These are phyloP conservation scores for Cystofilobasidium macerans DNA, from an alignment of 768 basidiomycete genomes.

Conservation along the genomic window DNA sequence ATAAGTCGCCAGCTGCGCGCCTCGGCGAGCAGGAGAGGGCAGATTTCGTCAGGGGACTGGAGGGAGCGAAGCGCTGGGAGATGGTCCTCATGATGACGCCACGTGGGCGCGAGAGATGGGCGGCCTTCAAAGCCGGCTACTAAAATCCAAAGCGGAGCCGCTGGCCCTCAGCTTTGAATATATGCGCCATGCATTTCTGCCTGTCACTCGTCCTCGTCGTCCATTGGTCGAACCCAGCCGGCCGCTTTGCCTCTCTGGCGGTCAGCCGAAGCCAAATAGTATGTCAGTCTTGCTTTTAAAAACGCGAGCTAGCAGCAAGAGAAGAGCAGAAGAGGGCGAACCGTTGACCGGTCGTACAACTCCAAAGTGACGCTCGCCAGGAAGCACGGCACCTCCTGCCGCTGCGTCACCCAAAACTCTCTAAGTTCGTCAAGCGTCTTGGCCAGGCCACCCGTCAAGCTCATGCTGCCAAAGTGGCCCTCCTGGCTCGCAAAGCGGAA, in stretches of 20 bases:
- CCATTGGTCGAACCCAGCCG: constrained; percentile 21
- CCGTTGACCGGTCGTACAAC: constrained; percentile 67
- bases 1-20: too few species aligned
- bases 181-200: too few species aligned
- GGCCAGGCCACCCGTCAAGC: constrained; percentile 38
- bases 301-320: too few species aligned
- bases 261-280: too few species aligned
- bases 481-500: constrained; percentile 39
- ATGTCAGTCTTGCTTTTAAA: too few species aligned
- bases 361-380: constrained; percentile 78
- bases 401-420: constrained; percentile 74
- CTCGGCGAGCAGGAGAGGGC: too few species aligned
- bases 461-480: constrained; percentile 37
- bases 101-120: background rate
- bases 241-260: constrained; percentile 20
- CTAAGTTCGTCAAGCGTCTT: constrained; percentile 55
- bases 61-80: background rate
- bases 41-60: background rate
- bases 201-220: constrained; percentile 7
- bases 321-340: constrained; percentile 12
- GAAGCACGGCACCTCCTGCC: constrained; percentile 79
- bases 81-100: constrained; percentile 4
- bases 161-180: too few species aligned
- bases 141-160: too few species aligned
- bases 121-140: background rate